Base-by-base conservation (phyloP, 208 protist genomes). In the Trypanosoma lewisi region DNA sequence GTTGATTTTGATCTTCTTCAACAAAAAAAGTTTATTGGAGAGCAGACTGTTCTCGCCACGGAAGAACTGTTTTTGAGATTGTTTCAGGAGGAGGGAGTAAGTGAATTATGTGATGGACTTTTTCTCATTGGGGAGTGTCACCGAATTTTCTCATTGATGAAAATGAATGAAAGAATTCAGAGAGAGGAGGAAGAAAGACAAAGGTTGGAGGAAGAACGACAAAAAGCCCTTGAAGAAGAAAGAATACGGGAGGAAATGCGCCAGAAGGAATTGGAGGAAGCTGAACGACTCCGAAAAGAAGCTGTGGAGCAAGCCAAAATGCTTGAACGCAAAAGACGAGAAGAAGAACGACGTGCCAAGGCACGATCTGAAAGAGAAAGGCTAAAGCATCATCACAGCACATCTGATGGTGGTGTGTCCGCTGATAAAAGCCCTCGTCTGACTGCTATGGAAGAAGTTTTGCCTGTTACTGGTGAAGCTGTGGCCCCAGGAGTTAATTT, bases 1-100 rank as follows among this genome's bases (percentile, higher is more conserved):
- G 64, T 80, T 12, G 78, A 95, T 49, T 93, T 89, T 69, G 71
- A 79, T 53, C 69, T 79, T 12, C 76, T 83, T 45, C 82, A 89
- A 51, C 72, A 77, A 23, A 36, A 59, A 19, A 63, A 77, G 42
- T 89, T 89, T 64, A 11, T 41, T 23, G 58, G 64, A 16, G 74
- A 82, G 50, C 67, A 68, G 12, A 39, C 42, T 19, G 45, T 84
- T 34, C 9, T 93, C 0, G 65, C 63, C 8, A 34, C 48, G 3
- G 73, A 57, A 0, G 88, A 94, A 65, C 6, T 52, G 0, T 23
- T 85, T 4, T 33, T 90, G 3, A 67, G 83, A 16, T 25, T 30
- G 1, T 76, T 80, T 37, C 64, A 75, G 54, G 28, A 53, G 11
- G 52, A 79, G 17, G 61, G 60, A 19, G 54, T 80, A 47, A 56